Evolutionary conservation across 2,329 filamentous ascomycete genomes (phyloP).

Genomic region (Orbilia brochopaga): DNA sequence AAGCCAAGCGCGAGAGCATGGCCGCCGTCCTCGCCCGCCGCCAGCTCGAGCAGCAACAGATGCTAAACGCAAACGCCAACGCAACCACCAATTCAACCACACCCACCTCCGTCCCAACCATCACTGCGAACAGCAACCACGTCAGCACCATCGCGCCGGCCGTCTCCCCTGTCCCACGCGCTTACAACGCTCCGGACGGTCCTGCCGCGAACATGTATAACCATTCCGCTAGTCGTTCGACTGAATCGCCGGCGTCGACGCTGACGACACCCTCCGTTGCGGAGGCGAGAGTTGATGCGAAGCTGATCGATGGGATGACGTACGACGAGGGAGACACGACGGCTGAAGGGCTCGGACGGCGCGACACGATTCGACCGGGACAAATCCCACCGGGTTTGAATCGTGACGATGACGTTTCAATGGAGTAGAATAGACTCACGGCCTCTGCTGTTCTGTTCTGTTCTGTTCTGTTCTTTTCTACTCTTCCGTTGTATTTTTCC

Average conservation of each 20-base stretch:
- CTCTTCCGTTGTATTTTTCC: neutral
- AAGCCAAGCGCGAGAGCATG: constrained; percentile 50
- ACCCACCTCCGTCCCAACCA: constrained; percentile 14
- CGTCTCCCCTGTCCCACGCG: constrained; percentile 40
- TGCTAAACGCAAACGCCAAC: neutral
- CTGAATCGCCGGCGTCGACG: constrained; percentile 49
- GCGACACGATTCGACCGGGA: constrained; percentile 45
- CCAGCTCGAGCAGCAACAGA: constrained; percentile 28
- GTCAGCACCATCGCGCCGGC: constrained; percentile 49
- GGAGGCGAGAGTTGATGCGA: constrained; percentile 53
- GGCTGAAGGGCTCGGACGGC: constrained; percentile 35
- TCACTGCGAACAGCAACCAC: constrained; percentile 20
- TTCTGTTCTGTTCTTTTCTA: constrained; percentile 6
- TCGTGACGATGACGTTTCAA: constrained; percentile 18
- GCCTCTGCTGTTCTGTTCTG: neutral
- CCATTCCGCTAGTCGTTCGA: constrained; percentile 28
- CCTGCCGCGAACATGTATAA: constrained; percentile 11
- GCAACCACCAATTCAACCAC: too few species aligned
- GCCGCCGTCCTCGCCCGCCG: constrained; percentile 37
- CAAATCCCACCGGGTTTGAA: constrained; percentile 41
- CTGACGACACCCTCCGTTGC: constrained; percentile 52
- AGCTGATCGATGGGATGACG: constrained; percentile 55
- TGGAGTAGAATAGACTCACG: constrained; percentile 16
- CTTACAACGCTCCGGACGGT: constrained; percentile 41
- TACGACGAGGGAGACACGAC: constrained; percentile 54